These are phyloP conservation scores for Corinectria fuckeliana DNA, from an alignment of 2,329 filamentous ascomycete genomes.

Conservation along the genomic window DNA sequence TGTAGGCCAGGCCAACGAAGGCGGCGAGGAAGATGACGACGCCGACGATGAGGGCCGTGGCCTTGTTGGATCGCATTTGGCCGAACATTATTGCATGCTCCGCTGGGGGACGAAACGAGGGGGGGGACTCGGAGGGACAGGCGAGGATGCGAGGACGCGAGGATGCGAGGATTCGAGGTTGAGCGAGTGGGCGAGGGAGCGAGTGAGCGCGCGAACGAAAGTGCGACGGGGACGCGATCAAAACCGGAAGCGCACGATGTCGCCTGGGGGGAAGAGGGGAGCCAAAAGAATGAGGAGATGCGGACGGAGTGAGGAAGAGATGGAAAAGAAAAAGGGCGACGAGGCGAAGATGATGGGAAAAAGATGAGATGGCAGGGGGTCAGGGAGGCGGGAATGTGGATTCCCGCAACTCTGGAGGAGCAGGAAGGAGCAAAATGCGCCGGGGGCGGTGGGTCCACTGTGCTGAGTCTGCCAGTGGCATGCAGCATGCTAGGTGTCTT, in stretches of 20 bases:
- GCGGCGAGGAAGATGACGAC: conserved; percentile 42
- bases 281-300: conserved; percentile 23
- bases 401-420: conserved; percentile 7
- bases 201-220: conserved; percentile 11
- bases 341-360: conserved; percentile 14
- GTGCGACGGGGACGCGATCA: conserved; percentile 25
- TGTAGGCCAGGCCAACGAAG: conserved; percentile 43
- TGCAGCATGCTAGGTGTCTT: background rate
- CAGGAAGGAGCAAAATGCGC: background rate
- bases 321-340: conserved; percentile 21
- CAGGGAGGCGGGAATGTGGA: conserved; percentile 2
- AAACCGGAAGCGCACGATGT: conserved; percentile 25
- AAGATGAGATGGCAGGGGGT: conserved; percentile 8
- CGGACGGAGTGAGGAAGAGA: conserved; percentile 15
- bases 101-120: background rate
- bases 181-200: background rate
- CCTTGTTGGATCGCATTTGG: conserved; percentile 41
- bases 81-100: conserved; percentile 43
- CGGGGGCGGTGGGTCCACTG: background rate
- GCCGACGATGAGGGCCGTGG: conserved; percentile 39
- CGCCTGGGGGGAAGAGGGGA: conserved; percentile 21
- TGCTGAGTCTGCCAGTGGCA: too few relatives aligned
- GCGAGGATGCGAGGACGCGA: background rate
- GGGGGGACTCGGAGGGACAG: background rate
- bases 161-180: background rate